Evolutionary conservation across 768 basidiomycete species (phyloP).

Genomic region (Agrocybe praecox): DNA sequence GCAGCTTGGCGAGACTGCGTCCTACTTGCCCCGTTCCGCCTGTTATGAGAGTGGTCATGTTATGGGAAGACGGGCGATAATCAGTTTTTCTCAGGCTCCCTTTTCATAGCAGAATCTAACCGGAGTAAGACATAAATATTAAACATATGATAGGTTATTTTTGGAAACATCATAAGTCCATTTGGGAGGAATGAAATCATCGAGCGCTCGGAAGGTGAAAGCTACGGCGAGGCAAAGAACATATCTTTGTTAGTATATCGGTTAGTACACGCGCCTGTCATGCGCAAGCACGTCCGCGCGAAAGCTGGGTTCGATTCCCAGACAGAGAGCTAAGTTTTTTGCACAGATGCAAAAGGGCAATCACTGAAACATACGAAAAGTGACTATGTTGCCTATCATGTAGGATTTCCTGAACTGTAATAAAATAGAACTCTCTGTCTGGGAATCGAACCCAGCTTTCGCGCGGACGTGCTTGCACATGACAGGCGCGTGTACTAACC

Average conservation of each 20-base stretch:
- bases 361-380: too few species aligned
- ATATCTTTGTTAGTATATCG: constrained; percentile 34
- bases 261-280: constrained; percentile 56
- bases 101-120: not conserved
- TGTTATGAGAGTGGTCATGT: constrained; percentile 5
- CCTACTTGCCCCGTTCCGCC: constrained; percentile 35
- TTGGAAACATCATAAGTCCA: too few species aligned
- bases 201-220: too few species aligned
- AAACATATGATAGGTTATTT: too few species aligned
- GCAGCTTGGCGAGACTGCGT: constrained; percentile 23
- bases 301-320: constrained; percentile 34
- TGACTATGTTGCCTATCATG: too few species aligned
- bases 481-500: constrained; percentile 1
- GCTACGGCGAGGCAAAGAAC: too few species aligned
- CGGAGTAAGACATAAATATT: not conserved
- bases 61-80: not conserved
- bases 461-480: not conserved
- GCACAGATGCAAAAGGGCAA: too few species aligned
- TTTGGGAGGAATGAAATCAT: too few species aligned
- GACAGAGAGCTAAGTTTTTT: constrained; percentile 21
- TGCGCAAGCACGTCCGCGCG: constrained; percentile 17
- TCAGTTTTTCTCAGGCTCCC: not conserved
- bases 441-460: not conserved
- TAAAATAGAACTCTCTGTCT: not conserved
- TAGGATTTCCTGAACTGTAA: too few species aligned